phyloP scores from a whole-genome alignment of 106 monocot genomes.

The Hemerocallis citrina region DNA sequence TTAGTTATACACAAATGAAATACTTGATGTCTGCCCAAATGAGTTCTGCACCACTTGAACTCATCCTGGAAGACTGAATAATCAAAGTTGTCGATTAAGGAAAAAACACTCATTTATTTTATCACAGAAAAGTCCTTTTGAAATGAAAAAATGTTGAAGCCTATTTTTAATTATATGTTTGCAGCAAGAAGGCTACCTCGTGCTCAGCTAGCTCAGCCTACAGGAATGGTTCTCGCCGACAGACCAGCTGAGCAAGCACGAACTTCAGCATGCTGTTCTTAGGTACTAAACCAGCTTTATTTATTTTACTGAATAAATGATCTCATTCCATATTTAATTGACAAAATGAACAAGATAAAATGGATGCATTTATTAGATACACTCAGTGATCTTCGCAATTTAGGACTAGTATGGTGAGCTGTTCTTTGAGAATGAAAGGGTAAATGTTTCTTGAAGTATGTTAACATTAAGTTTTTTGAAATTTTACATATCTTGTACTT shows the following conservation, averaged over 20 bases:
- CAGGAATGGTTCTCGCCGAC: conserved; percentile 56
- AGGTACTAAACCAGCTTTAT: conserved; percentile 13
- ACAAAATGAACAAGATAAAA: background rate
- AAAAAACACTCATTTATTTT: background rate
- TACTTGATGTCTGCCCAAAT: no score
- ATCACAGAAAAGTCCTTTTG: background rate
- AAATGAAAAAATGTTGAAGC: background rate
- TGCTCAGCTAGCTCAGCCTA: conserved; percentile 51
- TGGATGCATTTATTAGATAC: background rate
- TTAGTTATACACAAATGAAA: no score
- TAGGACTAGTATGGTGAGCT: no score
- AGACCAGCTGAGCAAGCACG: conserved; percentile 26
- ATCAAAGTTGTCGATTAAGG: no score
- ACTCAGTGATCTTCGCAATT: no score
- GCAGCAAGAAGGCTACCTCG: conserved; percentile 56
- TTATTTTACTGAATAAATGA: background rate
- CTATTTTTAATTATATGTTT: conserved; percentile 1
- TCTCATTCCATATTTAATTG: background rate
- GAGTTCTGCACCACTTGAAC: no score
- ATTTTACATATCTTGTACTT: background rate
- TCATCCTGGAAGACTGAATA: no score
- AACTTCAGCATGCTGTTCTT: conserved; percentile 55
- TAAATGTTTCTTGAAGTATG: background rate
- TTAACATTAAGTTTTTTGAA: background rate
- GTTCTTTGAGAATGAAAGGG: no score